These are phyloP conservation scores for Sclerotiophoma versabilis DNA, from an alignment of 2,329 filamentous ascomycete genomes.

Conservation along the genomic window DNA sequence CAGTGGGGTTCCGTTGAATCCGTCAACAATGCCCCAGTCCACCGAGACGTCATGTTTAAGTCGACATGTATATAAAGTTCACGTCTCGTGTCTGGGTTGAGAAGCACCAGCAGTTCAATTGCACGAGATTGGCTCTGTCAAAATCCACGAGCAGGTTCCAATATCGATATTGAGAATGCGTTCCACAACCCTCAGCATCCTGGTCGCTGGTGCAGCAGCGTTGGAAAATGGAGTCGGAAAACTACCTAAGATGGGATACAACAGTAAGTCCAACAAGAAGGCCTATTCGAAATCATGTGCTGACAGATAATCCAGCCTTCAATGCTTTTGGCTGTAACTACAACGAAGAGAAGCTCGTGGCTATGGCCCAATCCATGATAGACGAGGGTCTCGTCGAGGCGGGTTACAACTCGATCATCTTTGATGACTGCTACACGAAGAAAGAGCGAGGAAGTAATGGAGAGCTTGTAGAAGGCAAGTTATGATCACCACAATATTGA, in stretches of 20 bases:
- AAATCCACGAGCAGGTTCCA: no score
- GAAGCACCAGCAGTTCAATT: not conserved
- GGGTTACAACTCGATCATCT: conserved; percentile 19
- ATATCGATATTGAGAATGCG: not conserved
- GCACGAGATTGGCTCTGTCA: not conserved
- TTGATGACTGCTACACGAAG: conserved; percentile 19
- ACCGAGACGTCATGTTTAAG: not conserved
- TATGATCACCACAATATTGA: fast-evolving
- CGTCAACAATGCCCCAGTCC: not conserved
- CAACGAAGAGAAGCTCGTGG: conserved; percentile 10
- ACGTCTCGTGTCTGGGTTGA: not conserved
- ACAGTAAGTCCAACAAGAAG: not conserved
- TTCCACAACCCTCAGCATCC: not conserved
- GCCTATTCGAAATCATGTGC: no score
- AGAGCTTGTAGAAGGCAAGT: conserved; percentile 7
- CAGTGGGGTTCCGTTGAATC: not conserved
- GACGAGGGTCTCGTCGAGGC: conserved; percentile 16
- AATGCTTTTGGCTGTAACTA: conserved; percentile 16
- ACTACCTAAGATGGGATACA: conserved; percentile 18
- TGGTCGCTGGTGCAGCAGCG: not conserved
- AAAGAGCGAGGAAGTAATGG: conserved; percentile 13
- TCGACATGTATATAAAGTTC: not conserved
- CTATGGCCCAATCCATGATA: conserved; percentile 11
- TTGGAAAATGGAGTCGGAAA: conserved; percentile 14
- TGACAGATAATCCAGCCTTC: not conserved